Percentiles rank a stretch among this genome's conserved stretches.
Conservation (phyloP, 1,284 basidiomycete species). For the Dichomitus squalens region DNA sequence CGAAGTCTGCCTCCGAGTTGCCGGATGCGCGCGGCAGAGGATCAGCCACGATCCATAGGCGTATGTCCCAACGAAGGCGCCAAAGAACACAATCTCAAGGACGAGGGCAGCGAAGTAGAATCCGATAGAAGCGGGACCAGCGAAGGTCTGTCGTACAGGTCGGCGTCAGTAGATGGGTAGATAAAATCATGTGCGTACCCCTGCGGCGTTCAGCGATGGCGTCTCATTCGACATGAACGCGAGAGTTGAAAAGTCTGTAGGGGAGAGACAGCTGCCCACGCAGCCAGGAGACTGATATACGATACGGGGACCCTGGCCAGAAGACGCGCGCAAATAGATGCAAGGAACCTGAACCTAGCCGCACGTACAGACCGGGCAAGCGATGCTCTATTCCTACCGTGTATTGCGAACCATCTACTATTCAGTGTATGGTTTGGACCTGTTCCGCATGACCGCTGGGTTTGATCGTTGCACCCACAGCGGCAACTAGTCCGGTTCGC, state of each 20-base stretch:
- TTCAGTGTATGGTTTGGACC: neutral
- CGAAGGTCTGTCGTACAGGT: slow-evolving; percentile 1
- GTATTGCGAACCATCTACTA: neutral
- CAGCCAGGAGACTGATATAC: neutral
- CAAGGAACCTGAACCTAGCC: neutral
- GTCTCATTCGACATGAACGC: slow-evolving; percentile 6
- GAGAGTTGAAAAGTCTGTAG: neutral
- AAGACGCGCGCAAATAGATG: neutral
- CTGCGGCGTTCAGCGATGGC: slow-evolving; percentile 4
- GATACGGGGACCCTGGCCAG: neutral
- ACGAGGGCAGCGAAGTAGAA: slow-evolving; percentile 6
- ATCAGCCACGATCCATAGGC: slow-evolving; percentile 5
- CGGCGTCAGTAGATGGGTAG: neutral
- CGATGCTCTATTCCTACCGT: neutral
- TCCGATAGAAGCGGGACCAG: neutral
- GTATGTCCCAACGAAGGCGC: slow-evolving; percentile 1
- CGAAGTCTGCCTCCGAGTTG: slow-evolving; percentile 4
- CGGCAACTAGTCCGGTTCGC: neutral
- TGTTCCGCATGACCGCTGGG: slow-evolving; percentile 10
- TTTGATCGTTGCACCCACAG: slow-evolving; percentile 10
- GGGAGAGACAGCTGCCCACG: neutral
- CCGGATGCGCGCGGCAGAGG: neutral
- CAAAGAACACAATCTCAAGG: slow-evolving; percentile 3
- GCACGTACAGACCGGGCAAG: neutral
- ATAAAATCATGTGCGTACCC: neutral